Conservation (phyloP, 108 stramenopile species). For the Conticribra guillardii region DNA sequence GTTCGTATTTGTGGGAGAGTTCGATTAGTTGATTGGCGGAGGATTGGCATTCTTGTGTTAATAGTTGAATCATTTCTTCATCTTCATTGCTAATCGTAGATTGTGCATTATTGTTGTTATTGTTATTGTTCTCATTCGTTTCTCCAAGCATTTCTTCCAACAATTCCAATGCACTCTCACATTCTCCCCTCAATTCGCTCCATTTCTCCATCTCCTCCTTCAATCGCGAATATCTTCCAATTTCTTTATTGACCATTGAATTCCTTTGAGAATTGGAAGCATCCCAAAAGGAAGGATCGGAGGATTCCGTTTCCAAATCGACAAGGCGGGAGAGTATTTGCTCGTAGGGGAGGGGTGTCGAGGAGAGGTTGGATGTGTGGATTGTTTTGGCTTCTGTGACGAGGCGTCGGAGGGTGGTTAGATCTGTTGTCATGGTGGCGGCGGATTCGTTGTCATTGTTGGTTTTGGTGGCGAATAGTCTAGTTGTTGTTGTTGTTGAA, state of each 20-base stretch:
- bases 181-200: constrained; percentile 59
- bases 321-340: constrained; percentile 19
- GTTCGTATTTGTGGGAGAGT: constrained; percentile 63
- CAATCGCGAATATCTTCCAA: constrained; percentile 49
- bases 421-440: constrained; percentile 10
- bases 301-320: constrained; percentile 65
- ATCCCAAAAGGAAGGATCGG: constrained; percentile 75
- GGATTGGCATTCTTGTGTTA: constrained; percentile 54
- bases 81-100: constrained; percentile 25
- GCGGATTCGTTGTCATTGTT: not conserved
- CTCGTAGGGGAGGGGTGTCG: not conserved
- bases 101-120: not conserved
- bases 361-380: constrained; percentile 19
- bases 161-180: constrained; percentile 62
- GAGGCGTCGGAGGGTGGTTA: constrained; percentile 22
- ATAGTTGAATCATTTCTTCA: constrained; percentile 40
- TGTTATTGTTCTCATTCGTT: not conserved
- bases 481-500: no score
- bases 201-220: constrained; percentile 52
- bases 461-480: not conserved
- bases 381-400: constrained; percentile 5
- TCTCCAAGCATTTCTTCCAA: constrained; percentile 25
- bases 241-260: constrained; percentile 52
- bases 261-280: constrained; percentile 52
- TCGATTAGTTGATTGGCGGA: constrained; percentile 49